A percentile compares a stretch with the other conserved stretches of the same genome.
Evolutionary conservation across 208 protist genomes (phyloP).

Genomic region (Sergeia podlipaevii): DNA sequence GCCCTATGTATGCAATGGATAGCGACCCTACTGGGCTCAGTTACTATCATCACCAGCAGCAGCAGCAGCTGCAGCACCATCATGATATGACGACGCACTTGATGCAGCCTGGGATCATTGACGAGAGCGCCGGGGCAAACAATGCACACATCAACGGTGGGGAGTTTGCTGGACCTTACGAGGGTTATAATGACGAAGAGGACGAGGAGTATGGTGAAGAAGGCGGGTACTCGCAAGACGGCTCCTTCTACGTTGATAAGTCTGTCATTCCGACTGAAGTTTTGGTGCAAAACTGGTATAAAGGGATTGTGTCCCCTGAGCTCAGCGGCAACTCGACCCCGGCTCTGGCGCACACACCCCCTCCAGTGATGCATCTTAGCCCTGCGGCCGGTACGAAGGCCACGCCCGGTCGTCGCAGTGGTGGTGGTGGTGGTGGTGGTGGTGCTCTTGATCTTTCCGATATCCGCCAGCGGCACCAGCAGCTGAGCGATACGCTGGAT

Average conservation of each 20-base stretch:
- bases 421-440: background rate
- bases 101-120: background rate
- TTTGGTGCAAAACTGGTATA: conserved; percentile 36
- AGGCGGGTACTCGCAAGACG: conserved; percentile 17
- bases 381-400: background rate
- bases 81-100: no score
- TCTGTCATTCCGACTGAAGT: conserved; percentile 28
- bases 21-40: no score
- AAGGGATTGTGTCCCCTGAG: conserved; percentile 27
- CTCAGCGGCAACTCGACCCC: conserved; percentile 4
- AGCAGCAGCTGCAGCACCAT: no score
- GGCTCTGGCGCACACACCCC: no score
- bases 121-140: conserved; percentile 14
- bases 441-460: conserved; percentile 14
- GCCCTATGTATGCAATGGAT: background rate
- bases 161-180: background rate
- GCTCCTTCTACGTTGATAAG: conserved; percentile 25
- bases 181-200: background rate
- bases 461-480: conserved; percentile 26
- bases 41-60: no score
- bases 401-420: background rate
- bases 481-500: conserved; percentile 22
- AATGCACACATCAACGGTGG: background rate
- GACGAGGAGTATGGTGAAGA: conserved; percentile 10
- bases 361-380: background rate